These are phyloP conservation scores for Luzula sylvatica DNA, from an alignment of 176 grass and related monocot species.

Conservation along the genomic window DNA sequence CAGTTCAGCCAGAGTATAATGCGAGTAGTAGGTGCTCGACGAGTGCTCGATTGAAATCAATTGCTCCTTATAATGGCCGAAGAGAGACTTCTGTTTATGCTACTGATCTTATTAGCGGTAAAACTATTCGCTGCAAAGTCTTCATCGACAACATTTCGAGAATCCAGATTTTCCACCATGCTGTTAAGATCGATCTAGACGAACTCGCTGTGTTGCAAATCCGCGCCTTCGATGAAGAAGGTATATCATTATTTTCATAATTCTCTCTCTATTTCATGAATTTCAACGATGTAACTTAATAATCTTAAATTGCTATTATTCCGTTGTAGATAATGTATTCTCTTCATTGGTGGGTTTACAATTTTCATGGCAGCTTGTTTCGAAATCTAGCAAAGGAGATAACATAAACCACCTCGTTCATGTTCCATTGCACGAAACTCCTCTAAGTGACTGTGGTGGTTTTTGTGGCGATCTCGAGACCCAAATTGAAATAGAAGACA, in stretches of 20 bases:
- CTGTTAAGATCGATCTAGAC: constrained; percentile 93
- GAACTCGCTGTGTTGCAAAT: constrained; percentile 70
- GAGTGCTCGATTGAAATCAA: constrained; percentile 60
- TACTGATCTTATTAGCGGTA: constrained; percentile 65
- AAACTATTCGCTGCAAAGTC: constrained; percentile 84
- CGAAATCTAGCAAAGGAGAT: constrained; percentile 36
- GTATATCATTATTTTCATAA: constrained; percentile 22
- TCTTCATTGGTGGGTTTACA: constrained; percentile 79
- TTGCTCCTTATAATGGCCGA: constrained; percentile 60
- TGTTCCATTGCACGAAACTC: constrained; percentile 92
- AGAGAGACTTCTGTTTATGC: constrained; percentile 95
- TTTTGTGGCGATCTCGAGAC: constrained; percentile 82
- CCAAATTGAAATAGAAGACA: constrained; percentile 84
- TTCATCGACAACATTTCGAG: constrained; percentile 74
- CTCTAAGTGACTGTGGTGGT: constrained; percentile 79
- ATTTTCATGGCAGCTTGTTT: constrained; percentile 74
- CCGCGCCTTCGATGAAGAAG: constrained; percentile 77
- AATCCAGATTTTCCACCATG: constrained; percentile 86
- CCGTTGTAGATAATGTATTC: constrained; percentile 73
- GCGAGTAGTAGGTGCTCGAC: constrained; percentile 73
- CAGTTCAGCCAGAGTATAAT: constrained; percentile 83
- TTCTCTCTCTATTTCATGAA: no score
- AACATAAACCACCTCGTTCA: constrained; percentile 65
- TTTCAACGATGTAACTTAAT: no score
- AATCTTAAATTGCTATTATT: no score